Base-by-base conservation (phyloP, 2,329 filamentous ascomycete genomes). In the Alternaria solani region DNA sequence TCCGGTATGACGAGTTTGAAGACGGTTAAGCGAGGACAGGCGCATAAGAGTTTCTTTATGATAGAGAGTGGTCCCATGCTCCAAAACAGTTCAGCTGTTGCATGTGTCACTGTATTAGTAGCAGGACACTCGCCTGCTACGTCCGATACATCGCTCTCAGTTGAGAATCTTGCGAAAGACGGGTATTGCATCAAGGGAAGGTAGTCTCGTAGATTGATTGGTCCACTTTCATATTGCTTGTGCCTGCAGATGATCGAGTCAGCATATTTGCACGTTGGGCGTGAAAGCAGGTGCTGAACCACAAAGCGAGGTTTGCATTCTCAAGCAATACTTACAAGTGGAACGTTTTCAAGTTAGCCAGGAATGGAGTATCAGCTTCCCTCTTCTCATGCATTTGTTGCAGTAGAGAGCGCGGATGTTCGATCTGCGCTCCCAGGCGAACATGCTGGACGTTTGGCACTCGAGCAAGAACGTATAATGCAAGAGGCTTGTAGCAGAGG, bases 291-390 rank as follows among this genome's bases (percentile, higher is more conserved):
- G n/a, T 39, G n/a, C 7, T 8, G 38, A 39, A 8, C 8, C 38
- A 11, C n/a, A 9, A 20, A 5, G 38, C n/a, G 8, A 9, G n/a
- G 18, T 39, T 8, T 8, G 1, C 2, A 0, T 20, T 18, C 18
- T 18, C 9, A 4, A 39, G n/a, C 8, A 11, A 7, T 12, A 39
- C 54, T 12, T 44, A 62, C 55, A 62, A 16, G 38, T 48, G 47
- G n/a, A 64, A 56, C 8, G 55, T 62, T 30, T 57, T 56, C 52
- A 55, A 53, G n/a, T 23, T 59, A 5, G 39, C 32, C 18, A 55
- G 46, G 34, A 61, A 49, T 12, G 32, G 36, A 12, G 16, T 23
- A 43, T 51, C 48, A 36, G 11, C 34, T 23, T 53, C 54, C 23
- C 44, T 48, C 32, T 59, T 41, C 25, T 51, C 49, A 57, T 57